Conservation (phyloP, 495 filamentous ascomycete genomes). For the Amniculicola lignicola region DNA sequence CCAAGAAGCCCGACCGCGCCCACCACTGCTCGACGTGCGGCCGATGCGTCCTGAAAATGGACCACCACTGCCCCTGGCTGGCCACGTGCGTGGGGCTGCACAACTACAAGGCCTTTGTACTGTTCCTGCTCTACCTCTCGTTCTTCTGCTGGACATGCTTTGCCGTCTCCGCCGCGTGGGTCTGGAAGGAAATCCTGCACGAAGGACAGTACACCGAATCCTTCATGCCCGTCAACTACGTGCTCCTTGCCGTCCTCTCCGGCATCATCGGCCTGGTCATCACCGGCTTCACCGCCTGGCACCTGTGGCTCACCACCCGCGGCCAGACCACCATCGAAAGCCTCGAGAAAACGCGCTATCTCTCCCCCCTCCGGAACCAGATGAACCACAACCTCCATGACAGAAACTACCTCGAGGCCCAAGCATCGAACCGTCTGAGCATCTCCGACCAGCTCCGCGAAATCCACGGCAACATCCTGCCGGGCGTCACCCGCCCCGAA, state of each 20-base stretch:
- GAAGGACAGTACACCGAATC: conserved; percentile 61
- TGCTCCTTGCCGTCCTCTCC: conserved; percentile 77
- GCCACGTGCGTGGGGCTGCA: conserved; percentile 90
- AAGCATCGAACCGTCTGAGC: conserved; percentile 54
- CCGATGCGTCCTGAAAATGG: conserved; percentile 96
- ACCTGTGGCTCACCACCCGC: conserved; percentile 72
- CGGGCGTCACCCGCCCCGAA: conserved; percentile 72
- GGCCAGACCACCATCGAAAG: conserved; percentile 93
- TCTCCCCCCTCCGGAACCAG: conserved; percentile 68
- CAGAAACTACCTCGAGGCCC: conserved; percentile 39
- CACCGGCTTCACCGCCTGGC: conserved; percentile 87
- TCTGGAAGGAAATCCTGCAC: conserved; percentile 73
- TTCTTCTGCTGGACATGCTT: conserved; percentile 84
- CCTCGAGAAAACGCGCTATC: conserved; percentile 89
- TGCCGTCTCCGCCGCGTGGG: conserved; percentile 66
- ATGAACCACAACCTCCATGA: conserved; percentile 57
- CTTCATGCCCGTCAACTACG: conserved; percentile 83
- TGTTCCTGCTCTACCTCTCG: conserved; percentile 89
- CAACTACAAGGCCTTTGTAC: conserved; percentile 93
- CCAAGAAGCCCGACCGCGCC: conserved; percentile 87
- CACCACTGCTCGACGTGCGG: conserved; percentile 95
- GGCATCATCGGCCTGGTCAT: conserved; percentile 91
- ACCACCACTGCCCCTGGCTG: conserved; percentile 98
- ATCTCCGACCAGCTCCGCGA: conserved; percentile 75
- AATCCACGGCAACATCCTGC: conserved; percentile 79